Percentiles rank a stretch among this genome's conserved stretches.
Evolutionary conservation across 352 stramenopile species (phyloP).

Genomic region (Phytophthora hibernalis): DNA sequence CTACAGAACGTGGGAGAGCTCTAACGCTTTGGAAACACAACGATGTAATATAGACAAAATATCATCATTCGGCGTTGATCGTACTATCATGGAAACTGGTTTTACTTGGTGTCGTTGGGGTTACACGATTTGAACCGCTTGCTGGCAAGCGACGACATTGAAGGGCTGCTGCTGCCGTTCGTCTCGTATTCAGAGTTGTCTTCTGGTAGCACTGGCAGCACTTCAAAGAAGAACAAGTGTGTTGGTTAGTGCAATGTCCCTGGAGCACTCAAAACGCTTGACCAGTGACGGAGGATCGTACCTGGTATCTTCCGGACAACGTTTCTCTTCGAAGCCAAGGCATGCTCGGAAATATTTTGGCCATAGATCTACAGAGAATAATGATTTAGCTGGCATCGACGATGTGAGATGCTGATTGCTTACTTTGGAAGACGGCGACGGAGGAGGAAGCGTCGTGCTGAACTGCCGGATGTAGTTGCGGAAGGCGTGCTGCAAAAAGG

Average conservation of each 20-base stretch:
- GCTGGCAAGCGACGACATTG: slow-evolving; percentile 13
- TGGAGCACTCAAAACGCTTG: not conserved
- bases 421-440: slow-evolving; percentile 80
- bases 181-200: slow-evolving; percentile 12
- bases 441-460: slow-evolving; percentile 65
- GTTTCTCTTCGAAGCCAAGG: slow-evolving; percentile 20
- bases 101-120: slow-evolving; percentile 5
- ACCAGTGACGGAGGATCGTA: slow-evolving; percentile 10
- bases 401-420: not conserved
- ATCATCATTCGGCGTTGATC: slow-evolving; percentile 16
- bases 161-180: slow-evolving; percentile 8
- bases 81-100: slow-evolving; percentile 2
- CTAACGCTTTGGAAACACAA: not conserved
- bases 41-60: slow-evolving; percentile 18
- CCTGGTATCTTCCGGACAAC: slow-evolving; percentile 33
- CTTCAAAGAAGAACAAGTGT: not conserved
- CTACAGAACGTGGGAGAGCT: no score
- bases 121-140: slow-evolving; percentile 32
- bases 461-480: slow-evolving; percentile 67
- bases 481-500: slow-evolving; percentile 58
- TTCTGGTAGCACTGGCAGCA: slow-evolving; percentile 26
- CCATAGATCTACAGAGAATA: slow-evolving; percentile 20
- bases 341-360: slow-evolving; percentile 16
- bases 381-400: not conserved
- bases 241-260: not conserved